phyloP scores from a whole-genome alignment of 2,329 filamentous ascomycete species.

The Tolypocladium guangdongense region DNA sequence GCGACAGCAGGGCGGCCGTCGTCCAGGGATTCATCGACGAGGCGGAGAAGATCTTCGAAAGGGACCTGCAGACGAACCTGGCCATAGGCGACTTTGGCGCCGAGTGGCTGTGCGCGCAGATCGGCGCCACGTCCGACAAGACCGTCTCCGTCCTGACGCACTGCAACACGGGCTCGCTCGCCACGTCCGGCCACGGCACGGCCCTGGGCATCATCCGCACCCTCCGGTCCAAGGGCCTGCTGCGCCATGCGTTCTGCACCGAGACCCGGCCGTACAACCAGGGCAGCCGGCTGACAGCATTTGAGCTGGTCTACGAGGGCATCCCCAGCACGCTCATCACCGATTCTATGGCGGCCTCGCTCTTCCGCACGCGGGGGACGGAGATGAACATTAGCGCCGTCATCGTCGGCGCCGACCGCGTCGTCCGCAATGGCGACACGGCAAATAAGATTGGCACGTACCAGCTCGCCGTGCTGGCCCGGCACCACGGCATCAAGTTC shows the following conservation, averaged over 20 bases:
- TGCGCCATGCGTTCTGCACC: slow-evolving; percentile 86
- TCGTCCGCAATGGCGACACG: slow-evolving; percentile 93
- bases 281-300: slow-evolving; percentile 86
- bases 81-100: slow-evolving; percentile 76
- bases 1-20: slow-evolving; percentile 39
- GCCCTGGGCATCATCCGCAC: slow-evolving; percentile 89
- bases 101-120: slow-evolving; percentile 64
- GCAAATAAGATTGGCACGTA: slow-evolving; percentile 99
- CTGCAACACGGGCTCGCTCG: slow-evolving; percentile 95
- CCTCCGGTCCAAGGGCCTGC: slow-evolving; percentile 51
- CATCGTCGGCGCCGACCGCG: slow-evolving; percentile 88
- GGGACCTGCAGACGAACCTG: slow-evolving; percentile 80
- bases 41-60: slow-evolving; percentile 76
- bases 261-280: slow-evolving; percentile 98
- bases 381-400: slow-evolving; percentile 68
- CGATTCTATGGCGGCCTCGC: slow-evolving; percentile 89
- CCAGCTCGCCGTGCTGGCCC: slow-evolving; percentile 79
- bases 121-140: slow-evolving; percentile 32
- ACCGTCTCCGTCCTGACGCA: slow-evolving; percentile 80
- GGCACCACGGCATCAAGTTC: slow-evolving; percentile 83
- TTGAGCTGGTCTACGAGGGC: slow-evolving; percentile 87
- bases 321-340: slow-evolving; percentile 90
- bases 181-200: slow-evolving; percentile 95
- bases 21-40: slow-evolving; percentile 62
- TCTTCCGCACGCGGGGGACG: slow-evolving; percentile 56